A percentile compares a stretch with the other conserved stretches of the same genome.
Evolutionary conservation across 805 yeast species (phyloP).

Genomic region (Candida morakotiae): DNA sequence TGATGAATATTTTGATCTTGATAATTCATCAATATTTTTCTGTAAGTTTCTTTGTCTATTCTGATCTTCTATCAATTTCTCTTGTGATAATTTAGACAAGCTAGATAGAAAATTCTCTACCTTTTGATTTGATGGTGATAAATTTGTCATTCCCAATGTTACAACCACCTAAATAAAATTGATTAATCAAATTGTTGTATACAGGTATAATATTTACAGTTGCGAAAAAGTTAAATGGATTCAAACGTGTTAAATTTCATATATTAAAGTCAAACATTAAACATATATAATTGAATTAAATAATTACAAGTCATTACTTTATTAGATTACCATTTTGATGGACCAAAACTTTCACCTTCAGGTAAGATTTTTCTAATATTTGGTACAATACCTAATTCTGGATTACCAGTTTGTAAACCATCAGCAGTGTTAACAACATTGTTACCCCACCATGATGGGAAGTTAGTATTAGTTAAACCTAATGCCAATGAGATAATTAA

Average conservation of each 20-base stretch:
- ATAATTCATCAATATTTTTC: constrained; percentile 26
- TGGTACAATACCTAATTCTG: constrained; percentile 6
- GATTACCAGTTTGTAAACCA: constrained; percentile 23
- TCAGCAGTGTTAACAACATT: constrained; percentile 39
- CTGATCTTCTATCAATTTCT: constrained; percentile 29
- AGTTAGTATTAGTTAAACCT: constrained; percentile 12
- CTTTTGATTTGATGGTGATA: constrained; percentile 25
- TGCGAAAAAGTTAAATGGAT: neutral
- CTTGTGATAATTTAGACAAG: constrained; percentile 34
- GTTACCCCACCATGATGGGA: constrained; percentile 66
- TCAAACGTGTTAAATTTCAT: too few relatives aligned
- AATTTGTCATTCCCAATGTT: constrained; percentile 13
- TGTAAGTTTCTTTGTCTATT: constrained; percentile 30
- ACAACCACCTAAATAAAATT: neutral
- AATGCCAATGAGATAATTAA: constrained; percentile 34
- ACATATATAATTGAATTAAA: neutral
- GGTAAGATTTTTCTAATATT: constrained; percentile 26
- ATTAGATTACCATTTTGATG: constrained; percentile 36
- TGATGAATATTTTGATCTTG: constrained; percentile 11
- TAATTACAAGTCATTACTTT: neutral
- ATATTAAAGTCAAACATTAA: neutral
- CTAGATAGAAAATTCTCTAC: constrained; percentile 37
- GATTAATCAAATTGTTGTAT: neutral
- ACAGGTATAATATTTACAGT: neutral
- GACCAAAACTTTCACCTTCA: constrained; percentile 46